Conservation (phyloP, 1,284 basidiomycete species). For the Stereum hirsutum region DNA sequence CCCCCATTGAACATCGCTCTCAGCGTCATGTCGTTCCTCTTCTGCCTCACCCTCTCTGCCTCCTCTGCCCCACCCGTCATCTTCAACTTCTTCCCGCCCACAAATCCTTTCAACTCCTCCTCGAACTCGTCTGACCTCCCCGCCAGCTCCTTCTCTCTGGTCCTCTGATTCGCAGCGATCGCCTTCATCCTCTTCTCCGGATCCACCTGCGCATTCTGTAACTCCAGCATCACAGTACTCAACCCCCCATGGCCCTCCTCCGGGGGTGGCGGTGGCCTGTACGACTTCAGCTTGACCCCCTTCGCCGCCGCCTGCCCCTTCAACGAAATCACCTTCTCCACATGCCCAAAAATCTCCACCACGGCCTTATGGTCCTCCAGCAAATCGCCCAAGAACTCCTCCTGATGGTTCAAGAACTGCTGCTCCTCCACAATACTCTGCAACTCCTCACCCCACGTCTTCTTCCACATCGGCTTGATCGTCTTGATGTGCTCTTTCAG, state of each 20-base stretch:
- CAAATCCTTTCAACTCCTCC: conserved; percentile 76
- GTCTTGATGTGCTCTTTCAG: conserved; percentile 83
- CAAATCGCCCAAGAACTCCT: conserved; percentile 83
- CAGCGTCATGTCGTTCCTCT: conserved; percentile 74
- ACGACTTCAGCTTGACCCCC: conserved; percentile 30
- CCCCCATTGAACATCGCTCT: conserved; percentile 74
- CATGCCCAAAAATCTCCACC: conserved; percentile 76
- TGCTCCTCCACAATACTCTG: conserved; percentile 98
- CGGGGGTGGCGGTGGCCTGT: conserved; percentile 42
- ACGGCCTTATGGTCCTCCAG: conserved; percentile 90
- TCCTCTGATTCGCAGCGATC: conserved; percentile 80
- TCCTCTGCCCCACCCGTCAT: conserved; percentile 95
- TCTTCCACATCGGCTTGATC: conserved; percentile 96
- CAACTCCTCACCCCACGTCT: conserved; percentile 96
- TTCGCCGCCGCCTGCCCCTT: conserved; percentile 40
- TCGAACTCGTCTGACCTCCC: conserved; percentile 71
- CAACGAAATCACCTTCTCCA: conserved; percentile 82
- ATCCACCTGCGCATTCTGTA: conserved; percentile 75
- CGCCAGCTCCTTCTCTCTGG: conserved; percentile 66
- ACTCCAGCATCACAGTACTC: conserved; percentile 79
- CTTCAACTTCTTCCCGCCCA: conserved; percentile 75
- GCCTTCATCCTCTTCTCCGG: conserved; percentile 80
- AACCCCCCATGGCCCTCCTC: conserved; percentile 60
- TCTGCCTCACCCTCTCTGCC: conserved; percentile 76
- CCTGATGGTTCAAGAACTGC: conserved; percentile 87